These are phyloP conservation scores for Fusarium sarcochroum DNA, from an alignment of 2,329 filamentous ascomycete species.

Conservation along the genomic window DNA sequence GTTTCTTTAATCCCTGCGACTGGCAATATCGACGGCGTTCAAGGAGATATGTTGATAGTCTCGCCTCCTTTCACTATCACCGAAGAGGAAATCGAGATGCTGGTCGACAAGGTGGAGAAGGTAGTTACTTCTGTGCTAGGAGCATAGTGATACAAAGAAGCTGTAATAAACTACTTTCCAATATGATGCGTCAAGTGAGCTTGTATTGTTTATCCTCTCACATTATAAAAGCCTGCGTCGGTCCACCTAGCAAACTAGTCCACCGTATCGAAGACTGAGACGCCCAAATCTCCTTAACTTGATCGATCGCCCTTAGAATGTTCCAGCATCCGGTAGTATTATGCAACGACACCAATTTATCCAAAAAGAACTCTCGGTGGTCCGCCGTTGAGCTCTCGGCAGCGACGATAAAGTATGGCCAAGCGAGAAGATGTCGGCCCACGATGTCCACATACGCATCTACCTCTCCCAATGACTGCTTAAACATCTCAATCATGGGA, in stretches of 20 bases:
- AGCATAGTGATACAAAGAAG: not conserved
- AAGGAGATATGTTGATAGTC: constrained; percentile 33
- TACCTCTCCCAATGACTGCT: constrained; percentile 30
- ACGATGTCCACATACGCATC: constrained; percentile 41
- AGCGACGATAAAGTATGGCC: constrained; percentile 44
- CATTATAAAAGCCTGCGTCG: constrained; percentile 45
- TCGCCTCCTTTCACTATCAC: constrained; percentile 34
- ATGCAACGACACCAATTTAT: constrained; percentile 35
- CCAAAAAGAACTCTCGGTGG: constrained; percentile 41
- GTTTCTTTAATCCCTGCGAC: constrained; percentile 28
- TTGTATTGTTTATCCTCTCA: constrained; percentile 4
- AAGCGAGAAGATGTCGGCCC: constrained; percentile 35
- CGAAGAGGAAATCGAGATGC: constrained; percentile 7
- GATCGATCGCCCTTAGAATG: constrained; percentile 41
- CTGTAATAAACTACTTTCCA: no score
- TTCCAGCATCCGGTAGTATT: constrained; percentile 41
- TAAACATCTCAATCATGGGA: constrained; percentile 34
- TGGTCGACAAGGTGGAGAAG: constrained; percentile 22
- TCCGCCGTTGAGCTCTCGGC: constrained; percentile 40
- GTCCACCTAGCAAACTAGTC: constrained; percentile 43
- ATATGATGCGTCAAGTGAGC: not conserved
- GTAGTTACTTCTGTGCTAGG: constrained; percentile 19
- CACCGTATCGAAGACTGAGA: constrained; percentile 41
- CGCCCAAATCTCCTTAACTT: constrained; percentile 44
- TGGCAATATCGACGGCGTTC: constrained; percentile 20